A percentile compares a stretch with the other conserved stretches of the same genome.
phyloP scores from a whole-genome alignment of 768 basidiomycete genomes.

The Jaapia argillacea region DNA sequence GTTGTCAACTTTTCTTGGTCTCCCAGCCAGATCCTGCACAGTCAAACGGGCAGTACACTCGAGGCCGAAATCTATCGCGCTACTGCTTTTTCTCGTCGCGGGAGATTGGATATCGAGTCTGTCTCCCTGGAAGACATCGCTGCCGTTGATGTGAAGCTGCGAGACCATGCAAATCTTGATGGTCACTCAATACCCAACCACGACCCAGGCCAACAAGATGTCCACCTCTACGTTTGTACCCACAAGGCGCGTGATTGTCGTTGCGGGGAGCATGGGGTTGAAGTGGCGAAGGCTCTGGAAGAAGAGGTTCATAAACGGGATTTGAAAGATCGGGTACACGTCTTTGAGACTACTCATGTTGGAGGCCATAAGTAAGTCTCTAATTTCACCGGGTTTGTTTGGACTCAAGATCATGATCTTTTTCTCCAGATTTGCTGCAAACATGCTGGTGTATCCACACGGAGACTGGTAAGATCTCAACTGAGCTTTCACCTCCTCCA shows the following conservation, averaged over 20 bases:
- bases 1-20: constrained; percentile 56
- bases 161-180: constrained; percentile 16
- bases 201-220: constrained; percentile 3
- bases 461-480: constrained; percentile 55
- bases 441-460: constrained; percentile 56
- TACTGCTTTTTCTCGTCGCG: constrained; percentile 44
- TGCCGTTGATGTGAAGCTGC: constrained; percentile 26
- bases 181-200: constrained; percentile 13
- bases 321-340: constrained; percentile 21
- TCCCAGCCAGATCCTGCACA: constrained; percentile 14
- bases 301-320: constrained; percentile 37
- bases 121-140: constrained; percentile 42
- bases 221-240: constrained; percentile 64
- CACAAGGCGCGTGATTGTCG: constrained; percentile 74
- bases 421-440: constrained; percentile 51
- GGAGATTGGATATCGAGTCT: constrained; percentile 37
- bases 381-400: constrained; percentile 1
- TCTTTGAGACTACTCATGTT: constrained; percentile 69
- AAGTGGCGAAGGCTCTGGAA: constrained; percentile 42
- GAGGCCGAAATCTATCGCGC: constrained; percentile 23
- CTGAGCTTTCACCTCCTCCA: background rate
- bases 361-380: constrained; percentile 71
- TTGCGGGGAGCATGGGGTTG: constrained; percentile 57
- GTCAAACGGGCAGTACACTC: constrained; percentile 8
- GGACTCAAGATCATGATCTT: background rate